phyloP scores from a whole-genome alignment of 1,139 yeast genomes.

The Zygoascus sp. region DNA sequence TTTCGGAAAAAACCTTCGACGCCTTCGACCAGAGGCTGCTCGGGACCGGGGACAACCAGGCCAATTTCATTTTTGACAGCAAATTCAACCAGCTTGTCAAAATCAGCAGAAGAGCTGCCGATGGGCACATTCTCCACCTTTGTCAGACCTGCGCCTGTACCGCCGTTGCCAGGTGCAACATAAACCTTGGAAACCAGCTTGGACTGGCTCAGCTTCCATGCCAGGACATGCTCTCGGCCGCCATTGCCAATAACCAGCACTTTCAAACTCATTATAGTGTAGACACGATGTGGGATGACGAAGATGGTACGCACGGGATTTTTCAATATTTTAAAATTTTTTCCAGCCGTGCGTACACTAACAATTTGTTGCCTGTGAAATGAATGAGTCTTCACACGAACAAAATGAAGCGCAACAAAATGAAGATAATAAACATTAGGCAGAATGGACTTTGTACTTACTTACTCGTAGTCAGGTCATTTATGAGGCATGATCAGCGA shows the following conservation, averaged over 20 bases:
- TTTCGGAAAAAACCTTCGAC: slow-evolving; percentile 59
- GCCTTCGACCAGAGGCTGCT: slow-evolving; percentile 96
- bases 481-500: too few species aligned
- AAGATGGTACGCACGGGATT: not conserved
- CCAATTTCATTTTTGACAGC: slow-evolving; percentile 54
- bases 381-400: too few species aligned
- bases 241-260: slow-evolving; percentile 93
- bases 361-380: too few species aligned
- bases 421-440: too few species aligned
- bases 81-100: slow-evolving; percentile 47
- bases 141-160: slow-evolving; percentile 53
- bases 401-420: too few species aligned
- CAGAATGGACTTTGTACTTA: too few species aligned
- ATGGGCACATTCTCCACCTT: slow-evolving; percentile 71
- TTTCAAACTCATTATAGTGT: slow-evolving; percentile 41
- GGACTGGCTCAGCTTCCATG: slow-evolving; percentile 87
- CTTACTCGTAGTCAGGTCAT: too few species aligned
- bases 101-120: slow-evolving; percentile 56
- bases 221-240: slow-evolving; percentile 97
- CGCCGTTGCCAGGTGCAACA: slow-evolving; percentile 98
- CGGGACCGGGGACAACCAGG: slow-evolving; percentile 97
- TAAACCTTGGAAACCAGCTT: slow-evolving; percentile 63
- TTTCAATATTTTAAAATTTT: not conserved
- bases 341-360: slow-evolving; percentile 2
- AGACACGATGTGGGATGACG: not conserved